Conservation (phyloP, 73 alveolate species). For the Blepharisma japonicum region DNA sequence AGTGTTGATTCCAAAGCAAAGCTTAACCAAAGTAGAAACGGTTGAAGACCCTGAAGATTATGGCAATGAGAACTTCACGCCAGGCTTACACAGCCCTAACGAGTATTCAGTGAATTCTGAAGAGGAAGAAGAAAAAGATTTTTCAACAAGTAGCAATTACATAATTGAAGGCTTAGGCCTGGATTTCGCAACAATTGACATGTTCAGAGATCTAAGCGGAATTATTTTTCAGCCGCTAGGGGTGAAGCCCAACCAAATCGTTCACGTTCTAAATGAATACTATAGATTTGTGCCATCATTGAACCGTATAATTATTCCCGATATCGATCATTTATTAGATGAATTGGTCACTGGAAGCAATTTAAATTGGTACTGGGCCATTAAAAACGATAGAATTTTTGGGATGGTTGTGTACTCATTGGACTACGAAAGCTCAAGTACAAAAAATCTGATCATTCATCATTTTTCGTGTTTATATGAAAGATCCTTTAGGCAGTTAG, state of each 20-base stretch:
- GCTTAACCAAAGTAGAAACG: no score
- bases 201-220: conserved; percentile 7
- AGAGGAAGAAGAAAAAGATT: no score
- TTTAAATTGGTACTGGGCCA: conserved; percentile 13
- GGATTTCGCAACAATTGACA: conserved; percentile 14
- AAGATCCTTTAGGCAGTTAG: not conserved
- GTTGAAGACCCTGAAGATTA: no score
- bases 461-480: not conserved
- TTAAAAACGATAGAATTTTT: not conserved
- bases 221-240: not conserved
- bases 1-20: no score
- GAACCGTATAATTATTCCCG: not conserved
- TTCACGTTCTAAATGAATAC: not conserved
- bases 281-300: conserved; percentile 1
- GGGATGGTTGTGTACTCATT: not conserved
- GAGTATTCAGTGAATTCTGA: no score
- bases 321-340: not conserved
- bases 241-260: not conserved
- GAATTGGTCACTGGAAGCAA: not conserved
- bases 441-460: conserved; percentile 6
- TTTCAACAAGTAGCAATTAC: no score
- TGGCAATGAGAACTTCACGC: no score
- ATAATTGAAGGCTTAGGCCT: conserved; percentile 1
- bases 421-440: conserved; percentile 1
- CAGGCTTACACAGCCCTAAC: no score